These are phyloP conservation scores for Microbotryum intermedium DNA, from an alignment of 1,284 basidiomycete genomes.

Conservation along the genomic window DNA sequence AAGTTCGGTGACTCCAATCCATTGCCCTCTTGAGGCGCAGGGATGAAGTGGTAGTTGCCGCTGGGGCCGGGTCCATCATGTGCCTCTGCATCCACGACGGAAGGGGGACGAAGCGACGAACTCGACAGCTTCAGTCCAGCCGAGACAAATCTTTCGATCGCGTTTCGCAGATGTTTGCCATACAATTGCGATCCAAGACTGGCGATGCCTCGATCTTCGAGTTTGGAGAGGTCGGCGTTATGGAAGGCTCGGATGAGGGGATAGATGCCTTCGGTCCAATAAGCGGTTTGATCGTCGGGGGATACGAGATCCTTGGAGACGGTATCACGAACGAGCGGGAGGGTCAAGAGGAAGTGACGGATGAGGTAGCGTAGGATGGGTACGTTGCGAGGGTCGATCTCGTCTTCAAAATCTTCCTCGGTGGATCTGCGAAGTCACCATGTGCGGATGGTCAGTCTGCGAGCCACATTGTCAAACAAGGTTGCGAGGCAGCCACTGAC, in stretches of 20 bases:
- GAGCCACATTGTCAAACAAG: neutral
- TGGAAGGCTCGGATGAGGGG: conserved; percentile 19
- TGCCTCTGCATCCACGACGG: no score
- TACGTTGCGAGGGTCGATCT: conserved; percentile 12
- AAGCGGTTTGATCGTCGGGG: neutral
- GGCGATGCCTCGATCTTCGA: conserved; percentile 4
- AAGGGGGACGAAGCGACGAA: neutral
- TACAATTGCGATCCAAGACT: neutral
- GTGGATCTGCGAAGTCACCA: neutral
- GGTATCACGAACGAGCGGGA: conserved; percentile 31
- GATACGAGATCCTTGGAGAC: neutral
- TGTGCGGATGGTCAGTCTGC: no score
- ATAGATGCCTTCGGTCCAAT: conserved; percentile 21
- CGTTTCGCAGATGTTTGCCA: conserved; percentile 7
- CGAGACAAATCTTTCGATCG: conserved; percentile 21
- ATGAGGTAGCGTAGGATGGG: conserved; percentile 32
- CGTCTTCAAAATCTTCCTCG: conserved; percentile 4
- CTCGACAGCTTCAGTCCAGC: conserved; percentile 24
- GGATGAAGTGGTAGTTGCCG: no score
- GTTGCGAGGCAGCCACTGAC: neutral
- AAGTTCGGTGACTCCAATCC: no score
- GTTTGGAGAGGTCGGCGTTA: conserved; percentile 17
- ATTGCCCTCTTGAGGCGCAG: no score
- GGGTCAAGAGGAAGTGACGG: conserved; percentile 30
- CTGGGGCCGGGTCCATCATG: no score